Conservation (phyloP, 345 rosid species). For the Melaleuca alternifolia region DNA sequence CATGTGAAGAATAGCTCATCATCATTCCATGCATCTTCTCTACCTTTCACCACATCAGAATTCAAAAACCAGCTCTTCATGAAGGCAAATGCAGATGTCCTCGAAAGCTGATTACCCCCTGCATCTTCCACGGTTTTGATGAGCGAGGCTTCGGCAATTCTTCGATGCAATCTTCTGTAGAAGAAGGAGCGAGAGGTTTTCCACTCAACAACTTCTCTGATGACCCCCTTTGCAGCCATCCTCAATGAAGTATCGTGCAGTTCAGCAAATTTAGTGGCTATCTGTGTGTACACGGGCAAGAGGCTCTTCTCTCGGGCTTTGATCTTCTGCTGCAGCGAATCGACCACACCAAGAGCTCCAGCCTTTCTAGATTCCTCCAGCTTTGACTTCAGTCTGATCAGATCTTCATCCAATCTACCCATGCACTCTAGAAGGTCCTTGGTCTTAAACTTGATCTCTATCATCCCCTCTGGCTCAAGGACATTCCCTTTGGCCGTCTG, state of each 20-base stretch:
- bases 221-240: constrained; percentile 95
- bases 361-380: constrained; percentile 61
- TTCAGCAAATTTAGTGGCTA: constrained; percentile 92
- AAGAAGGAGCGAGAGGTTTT: constrained; percentile 55
- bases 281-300: constrained; percentile 78
- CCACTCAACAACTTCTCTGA: constrained; percentile 90
- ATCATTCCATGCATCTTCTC: constrained; percentile 60
- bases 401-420: constrained; percentile 83
- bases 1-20: constrained; percentile 80
- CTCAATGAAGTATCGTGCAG: constrained; percentile 89
- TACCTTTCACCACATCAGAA: constrained; percentile 40
- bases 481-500: constrained; percentile 90
- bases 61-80: constrained; percentile 77
- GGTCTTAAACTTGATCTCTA: constrained; percentile 91
- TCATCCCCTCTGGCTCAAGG: constrained; percentile 97
- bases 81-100: constrained; percentile 50
- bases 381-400: constrained; percentile 50
- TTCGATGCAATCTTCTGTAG: constrained; percentile 58
- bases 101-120: constrained; percentile 53
- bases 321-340: constrained; percentile 61
- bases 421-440: constrained; percentile 93
- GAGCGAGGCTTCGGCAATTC: constrained; percentile 67
- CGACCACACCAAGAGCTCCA: constrained; percentile 22
- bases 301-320: constrained; percentile 77
- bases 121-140: constrained; percentile 53